A percentile compares a stretch with the other conserved stretches of the same genome.
phyloP scores from a whole-genome alignment of 2,329 filamentous ascomycete species.

The Aspergillus nomiae region DNA sequence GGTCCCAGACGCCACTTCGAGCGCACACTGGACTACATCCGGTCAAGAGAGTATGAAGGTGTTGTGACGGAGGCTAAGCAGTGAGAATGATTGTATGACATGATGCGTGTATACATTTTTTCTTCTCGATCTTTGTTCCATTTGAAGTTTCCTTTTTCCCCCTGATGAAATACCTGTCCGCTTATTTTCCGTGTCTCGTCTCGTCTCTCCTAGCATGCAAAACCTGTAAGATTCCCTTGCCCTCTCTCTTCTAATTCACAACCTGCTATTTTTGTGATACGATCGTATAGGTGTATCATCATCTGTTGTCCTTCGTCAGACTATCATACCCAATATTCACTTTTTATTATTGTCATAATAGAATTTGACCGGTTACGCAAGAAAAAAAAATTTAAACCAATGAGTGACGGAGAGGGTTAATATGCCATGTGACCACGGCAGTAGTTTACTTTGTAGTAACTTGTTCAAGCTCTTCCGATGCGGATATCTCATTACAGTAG shows the following conservation, averaged over 20 bases:
- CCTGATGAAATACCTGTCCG: constrained; percentile 1
- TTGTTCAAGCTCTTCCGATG: neutral
- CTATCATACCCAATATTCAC: constrained; percentile 24
- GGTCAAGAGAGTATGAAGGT: constrained; percentile 87
- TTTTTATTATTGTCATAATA: constrained; percentile 10
- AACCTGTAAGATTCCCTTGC: constrained; percentile 8
- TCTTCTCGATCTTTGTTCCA: constrained; percentile 10
- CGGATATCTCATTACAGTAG: neutral
- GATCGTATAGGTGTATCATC: constrained; percentile 32
- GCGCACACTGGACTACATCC: constrained; percentile 91
- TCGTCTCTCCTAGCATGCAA: constrained; percentile 13
- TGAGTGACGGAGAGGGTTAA: neutral
- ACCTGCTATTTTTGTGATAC: constrained; percentile 9
- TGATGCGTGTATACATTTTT: constrained; percentile 17
- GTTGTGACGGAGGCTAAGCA: constrained; percentile 70
- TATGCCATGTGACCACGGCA: neutral
- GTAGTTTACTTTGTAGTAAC: neutral
- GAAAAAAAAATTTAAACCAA: neutral
- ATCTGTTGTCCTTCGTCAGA: constrained; percentile 19
- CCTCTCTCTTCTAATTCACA: neutral
- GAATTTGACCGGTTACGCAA: neutral
- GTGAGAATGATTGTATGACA: constrained; percentile 23
- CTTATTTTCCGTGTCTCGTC: constrained; percentile 9
- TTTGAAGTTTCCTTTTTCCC: constrained; percentile 11
- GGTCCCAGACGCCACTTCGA: constrained; percentile 92